phyloP scores from a whole-genome alignment of 1,284 basidiomycete genomes.

The Pseudomicrostroma phylloplanum region DNA sequence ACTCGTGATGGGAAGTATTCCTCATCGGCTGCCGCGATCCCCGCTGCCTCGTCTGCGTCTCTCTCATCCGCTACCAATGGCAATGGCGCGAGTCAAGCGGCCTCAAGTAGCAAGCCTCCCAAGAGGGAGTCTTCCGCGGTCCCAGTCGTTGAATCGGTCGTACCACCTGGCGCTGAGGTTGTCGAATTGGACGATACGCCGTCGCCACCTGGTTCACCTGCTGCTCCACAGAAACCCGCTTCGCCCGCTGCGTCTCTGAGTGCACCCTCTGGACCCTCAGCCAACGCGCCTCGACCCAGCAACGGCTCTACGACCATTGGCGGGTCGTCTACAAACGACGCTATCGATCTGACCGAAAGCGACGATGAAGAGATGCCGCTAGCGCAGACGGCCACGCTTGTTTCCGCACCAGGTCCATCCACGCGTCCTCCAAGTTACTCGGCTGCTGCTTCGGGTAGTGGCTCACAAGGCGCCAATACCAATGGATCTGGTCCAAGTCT shows the following conservation, averaged over 20 bases:
- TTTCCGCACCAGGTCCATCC: too few species aligned
- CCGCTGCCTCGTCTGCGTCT: not conserved
- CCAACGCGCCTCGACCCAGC: not conserved
- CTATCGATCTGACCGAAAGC: constrained; percentile 2
- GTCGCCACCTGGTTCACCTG: not conserved
- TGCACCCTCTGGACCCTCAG: not conserved
- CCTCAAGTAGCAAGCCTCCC: not conserved
- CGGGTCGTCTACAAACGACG: not conserved
- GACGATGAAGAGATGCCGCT: not conserved
- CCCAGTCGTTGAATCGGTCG: not conserved
- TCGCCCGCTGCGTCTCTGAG: not conserved
- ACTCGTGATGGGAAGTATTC: constrained; percentile 72
- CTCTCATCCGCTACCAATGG: not conserved
- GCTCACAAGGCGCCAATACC: too few species aligned
- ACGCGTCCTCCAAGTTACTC: too few species aligned
- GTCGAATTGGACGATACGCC: constrained; percentile 3
- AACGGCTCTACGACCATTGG: not conserved
- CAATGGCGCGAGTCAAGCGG: not conserved
- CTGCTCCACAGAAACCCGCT: not conserved
- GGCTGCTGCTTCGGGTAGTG: too few species aligned
- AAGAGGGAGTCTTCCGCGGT: not conserved
- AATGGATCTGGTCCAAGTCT: too few species aligned
- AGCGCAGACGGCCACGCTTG: not conserved
- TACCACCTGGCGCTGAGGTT: not conserved
- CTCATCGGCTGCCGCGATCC: constrained; percentile 9